Conservation (phyloP, 352 stramenopile genomes). For the Phytophthora fragariaefolia region DNA sequence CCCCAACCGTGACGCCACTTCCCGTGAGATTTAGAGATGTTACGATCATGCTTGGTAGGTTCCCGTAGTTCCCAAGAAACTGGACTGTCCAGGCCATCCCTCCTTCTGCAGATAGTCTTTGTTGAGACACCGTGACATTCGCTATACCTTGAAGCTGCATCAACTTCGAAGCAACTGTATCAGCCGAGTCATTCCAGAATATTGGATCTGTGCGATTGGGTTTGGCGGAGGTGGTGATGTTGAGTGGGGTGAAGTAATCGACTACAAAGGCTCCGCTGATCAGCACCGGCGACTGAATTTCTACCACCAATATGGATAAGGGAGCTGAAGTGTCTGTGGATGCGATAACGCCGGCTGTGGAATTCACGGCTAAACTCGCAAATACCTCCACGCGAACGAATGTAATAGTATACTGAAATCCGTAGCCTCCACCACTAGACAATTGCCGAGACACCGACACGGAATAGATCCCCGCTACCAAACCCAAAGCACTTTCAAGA, state of each 20-base stretch:
- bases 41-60: conserved; percentile 44
- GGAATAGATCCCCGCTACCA: conserved; percentile 45
- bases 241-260: conserved; percentile 53
- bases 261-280: conserved; percentile 63
- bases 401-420: conserved; percentile 56
- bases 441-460: conserved; percentile 32
- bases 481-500: conserved; percentile 42
- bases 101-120: conserved; percentile 57
- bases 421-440: conserved; percentile 34
- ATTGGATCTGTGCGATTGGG: conserved; percentile 40
- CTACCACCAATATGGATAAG: conserved; percentile 24
- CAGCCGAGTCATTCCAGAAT: conserved; percentile 58
- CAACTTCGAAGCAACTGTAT: conserved; percentile 40
- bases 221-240: conserved; percentile 34
- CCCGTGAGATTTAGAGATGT: conserved; percentile 65
- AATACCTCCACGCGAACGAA: conserved; percentile 65
- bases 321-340: conserved; percentile 7
- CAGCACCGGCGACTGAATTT: conserved; percentile 44
- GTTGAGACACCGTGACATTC: conserved; percentile 46
- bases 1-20: conserved; percentile 38
- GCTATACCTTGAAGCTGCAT: conserved; percentile 57
- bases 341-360: conserved; percentile 21
- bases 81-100: conserved; percentile 71
- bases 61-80: conserved; percentile 70
- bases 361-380: conserved; percentile 34